Base-by-base conservation (phyloP, 2,329 filamentous ascomycete species). In the Aspergillus japonicus region DNA sequence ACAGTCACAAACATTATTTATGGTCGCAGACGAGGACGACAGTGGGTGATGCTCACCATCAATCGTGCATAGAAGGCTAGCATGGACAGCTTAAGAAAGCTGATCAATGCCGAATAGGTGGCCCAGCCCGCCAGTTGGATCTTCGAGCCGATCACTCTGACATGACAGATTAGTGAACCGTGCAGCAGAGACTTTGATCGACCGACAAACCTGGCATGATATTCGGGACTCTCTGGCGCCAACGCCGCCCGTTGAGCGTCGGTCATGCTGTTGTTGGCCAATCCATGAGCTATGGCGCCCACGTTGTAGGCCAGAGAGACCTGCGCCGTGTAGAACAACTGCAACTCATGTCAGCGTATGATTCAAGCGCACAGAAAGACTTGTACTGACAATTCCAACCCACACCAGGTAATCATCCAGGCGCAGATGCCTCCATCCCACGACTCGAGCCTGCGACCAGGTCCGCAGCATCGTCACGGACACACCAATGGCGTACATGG, bases 231-330 rank as follows among this genome's bases (percentile, higher is more conserved):
- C 11, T 69, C 59, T 0, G 76, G 70, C 3, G 74, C 72, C 19
- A 86, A 69, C 0, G 75, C 71, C 7, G 66, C 71, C 8, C 84
- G 77, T 61, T 83, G 69, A 8, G 74, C 76, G 26, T 78, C 70
- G 2, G 82, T 81, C 81, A 87, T 84, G 56, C 77, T 77, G 62
- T 83, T 83, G 61, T 86, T 85, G 14, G 83, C 82, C 1, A 85
- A 72, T 0, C 83, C 83, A 49, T 76, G 71, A 19, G 76, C 80
- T 14, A 69, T 67, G 35, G 75, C 75, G 12, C 80, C 80, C 10
- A 83, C 78, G n/a, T 72, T 75, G 50, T 83, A 80, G 4, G 77
- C 78, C 19, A 81, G 70, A 31, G 71, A 72, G 1, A 81, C 78
- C 65, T 85, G 80, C 4, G 77, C 69, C 1, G 77, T 75, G 57